Percentiles rank a stretch among this genome's conserved stretches.
These are phyloP conservation scores for Cyberlindnera misumaiensis DNA, from an alignment of 805 yeast genomes.

Conservation along the genomic window DNA sequence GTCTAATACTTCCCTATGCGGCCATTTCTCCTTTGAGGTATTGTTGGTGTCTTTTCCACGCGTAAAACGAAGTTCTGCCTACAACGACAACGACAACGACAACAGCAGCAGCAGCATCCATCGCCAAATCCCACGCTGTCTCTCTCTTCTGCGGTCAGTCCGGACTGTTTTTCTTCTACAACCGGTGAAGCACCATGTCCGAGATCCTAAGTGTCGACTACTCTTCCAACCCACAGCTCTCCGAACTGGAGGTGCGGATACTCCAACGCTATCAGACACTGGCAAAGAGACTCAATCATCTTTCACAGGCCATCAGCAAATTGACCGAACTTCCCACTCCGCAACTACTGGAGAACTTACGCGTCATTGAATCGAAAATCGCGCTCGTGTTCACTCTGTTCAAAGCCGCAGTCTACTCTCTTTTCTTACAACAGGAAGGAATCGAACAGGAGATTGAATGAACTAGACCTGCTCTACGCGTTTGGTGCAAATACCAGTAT, in stretches of 20 bases:
- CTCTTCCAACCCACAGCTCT: constrained; percentile 23
- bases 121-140: too few relatives aligned
- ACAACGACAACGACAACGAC: too few relatives aligned
- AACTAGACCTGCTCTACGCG: too few relatives aligned
- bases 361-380: constrained; percentile 56
- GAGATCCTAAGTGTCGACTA: constrained; percentile 16
- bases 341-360: constrained; percentile 41
- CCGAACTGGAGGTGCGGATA: constrained; percentile 29
- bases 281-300: constrained; percentile 27
- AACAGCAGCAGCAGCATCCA: too few relatives aligned
- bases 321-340: constrained; percentile 19
- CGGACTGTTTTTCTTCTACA: too few relatives aligned
- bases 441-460: constrained; percentile 6
- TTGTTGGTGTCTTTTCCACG: too few relatives aligned
- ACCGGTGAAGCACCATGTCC: constrained; percentile 5
- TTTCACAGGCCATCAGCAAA: constrained; percentile 17
- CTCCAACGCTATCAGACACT: constrained; percentile 33
- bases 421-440: constrained; percentile 45
- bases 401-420: constrained; percentile 64
- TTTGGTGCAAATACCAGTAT: too few relatives aligned
- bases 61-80: too few relatives aligned
- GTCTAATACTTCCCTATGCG: too few relatives aligned
- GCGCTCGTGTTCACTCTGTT: constrained; percentile 60
- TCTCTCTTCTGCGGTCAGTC: too few relatives aligned
- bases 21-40: too few relatives aligned